Percentiles rank a stretch among this genome's conserved stretches.
phyloP scores from a whole-genome alignment of 2,329 filamentous ascomycete species.

The Botryotinia calthae region DNA sequence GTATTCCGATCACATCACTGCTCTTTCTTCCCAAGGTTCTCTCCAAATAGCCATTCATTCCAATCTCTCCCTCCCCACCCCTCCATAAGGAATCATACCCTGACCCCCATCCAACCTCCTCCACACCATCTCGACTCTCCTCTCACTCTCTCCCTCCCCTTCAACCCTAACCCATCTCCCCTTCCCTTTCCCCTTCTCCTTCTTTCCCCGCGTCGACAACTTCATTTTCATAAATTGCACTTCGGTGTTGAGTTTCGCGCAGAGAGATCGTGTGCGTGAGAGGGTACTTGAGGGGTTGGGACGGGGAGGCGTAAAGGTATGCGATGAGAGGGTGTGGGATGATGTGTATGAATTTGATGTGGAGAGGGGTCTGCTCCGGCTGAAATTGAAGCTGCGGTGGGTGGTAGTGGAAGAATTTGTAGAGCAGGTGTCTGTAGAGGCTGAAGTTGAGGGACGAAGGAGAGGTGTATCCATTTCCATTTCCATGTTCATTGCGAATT shows the following conservation, averaged over 20 bases:
- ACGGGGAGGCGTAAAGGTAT: background rate
- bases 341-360: background rate
- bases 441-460: conserved; percentile 1
- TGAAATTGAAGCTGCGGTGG: background rate
- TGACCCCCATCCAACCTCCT: conserved; percentile 17
- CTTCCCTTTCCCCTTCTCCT: background rate
- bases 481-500: conserved; percentile 4
- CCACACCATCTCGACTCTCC: conserved; percentile 15
- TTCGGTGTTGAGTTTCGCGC: conserved; percentile 14
- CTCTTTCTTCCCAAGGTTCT: rapidly evolving
- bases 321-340: background rate
- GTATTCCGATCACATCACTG: background rate
- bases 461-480: conserved; percentile 18
- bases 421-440: background rate
- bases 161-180: conserved; percentile 18
- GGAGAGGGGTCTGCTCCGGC: background rate
- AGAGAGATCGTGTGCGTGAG: conserved; percentile 17
- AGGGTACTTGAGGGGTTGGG: background rate
- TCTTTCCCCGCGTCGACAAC: background rate
- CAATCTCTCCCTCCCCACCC: conserved; percentile 17
- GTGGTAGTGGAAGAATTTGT: background rate
- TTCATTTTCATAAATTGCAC: conserved; percentile 1
- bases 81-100: conserved; percentile 18
- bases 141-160: conserved; percentile 16
- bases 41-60: background rate